Base-by-base conservation (phyloP, 2,329 filamentous ascomycete genomes). In the Nigrograna mackinnonii region DNA sequence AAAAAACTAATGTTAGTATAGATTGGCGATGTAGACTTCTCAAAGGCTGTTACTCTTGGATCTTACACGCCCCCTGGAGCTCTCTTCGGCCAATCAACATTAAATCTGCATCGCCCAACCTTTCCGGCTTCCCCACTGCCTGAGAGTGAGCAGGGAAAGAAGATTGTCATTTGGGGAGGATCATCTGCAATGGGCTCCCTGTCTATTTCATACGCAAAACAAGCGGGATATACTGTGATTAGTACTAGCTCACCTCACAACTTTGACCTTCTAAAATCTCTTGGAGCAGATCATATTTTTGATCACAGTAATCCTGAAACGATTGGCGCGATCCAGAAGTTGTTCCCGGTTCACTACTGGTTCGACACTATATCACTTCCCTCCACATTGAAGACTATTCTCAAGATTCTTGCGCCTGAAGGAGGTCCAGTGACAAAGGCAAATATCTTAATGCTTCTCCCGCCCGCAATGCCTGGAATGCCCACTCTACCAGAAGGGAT, bases 91-190 rank as follows among this genome's bases (percentile, higher is more conserved):
- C 16, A 17, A 2, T 30, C 32, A 12, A 40, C 44, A 4, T 44
- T 54, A 18, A 46, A 51, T 7, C 34, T 52, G 44, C 45, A 49
- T 20, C 42, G 42, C 6, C 55, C 55, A 4, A 47, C 50, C 3
- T 41, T 58, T 17, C 54, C 50, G 11, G 35, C 47, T 3, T 42
- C 41, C 4, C 39, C 44, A n/a, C 47, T 55, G 4, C 52, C 48
- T 1, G 44, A 43, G 2, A 43, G 30, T n/a, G 49, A 57, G 5
- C 37, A 55, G 17, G 52, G 49, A 2, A 62, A 57, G 50, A 68
- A 58, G 20, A 52, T 77, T 4, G 55, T 77, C 4, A 58, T 76
- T 12, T 77, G 70, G 69, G 73, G 70, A 20, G 72, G 71, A 20
- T 74, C 71, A 26, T 74, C 72, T 66, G 60, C 55, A 59, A 53